Percentiles rank a stretch among this genome's conserved stretches.
Evolutionary conservation across 192 early-diverging fungal species (phyloP).

Genomic region (Umbelopsis ramanniana): DNA sequence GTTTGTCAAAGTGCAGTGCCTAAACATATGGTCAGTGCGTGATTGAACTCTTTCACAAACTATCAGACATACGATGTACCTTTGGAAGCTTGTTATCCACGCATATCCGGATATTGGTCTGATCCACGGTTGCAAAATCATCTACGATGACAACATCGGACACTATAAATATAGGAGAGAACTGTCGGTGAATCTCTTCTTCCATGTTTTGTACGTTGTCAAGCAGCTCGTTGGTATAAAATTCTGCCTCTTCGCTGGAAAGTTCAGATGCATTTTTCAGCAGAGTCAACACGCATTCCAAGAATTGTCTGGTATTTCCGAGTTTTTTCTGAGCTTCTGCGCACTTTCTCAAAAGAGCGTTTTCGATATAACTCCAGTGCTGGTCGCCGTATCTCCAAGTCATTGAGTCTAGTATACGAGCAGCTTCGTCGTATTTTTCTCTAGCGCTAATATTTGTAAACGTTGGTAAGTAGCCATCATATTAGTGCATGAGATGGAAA

Average conservation of each 20-base stretch:
- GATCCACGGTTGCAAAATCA: slow-evolving; percentile 58
- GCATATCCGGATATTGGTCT: slow-evolving; percentile 52
- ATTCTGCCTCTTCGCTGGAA: slow-evolving; percentile 44
- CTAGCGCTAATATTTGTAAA: slow-evolving; percentile 60
- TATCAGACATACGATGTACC: slow-evolving; percentile 36
- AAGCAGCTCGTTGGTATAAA: slow-evolving; percentile 56
- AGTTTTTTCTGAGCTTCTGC: slow-evolving; percentile 65
- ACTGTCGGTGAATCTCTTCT: slow-evolving; percentile 51
- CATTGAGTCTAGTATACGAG: slow-evolving; percentile 63
- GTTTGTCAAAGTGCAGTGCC: slow-evolving; percentile 49
- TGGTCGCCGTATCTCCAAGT: slow-evolving; percentile 58
- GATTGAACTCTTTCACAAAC: background rate
- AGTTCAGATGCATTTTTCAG: slow-evolving; percentile 53
- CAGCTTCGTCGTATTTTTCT: slow-evolving; percentile 68
- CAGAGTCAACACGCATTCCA: slow-evolving; percentile 52
- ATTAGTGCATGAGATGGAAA: background rate
- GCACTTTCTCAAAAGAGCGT: slow-evolving; percentile 65
- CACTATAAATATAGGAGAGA: slow-evolving; percentile 59
- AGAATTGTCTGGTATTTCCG: slow-evolving; percentile 50
- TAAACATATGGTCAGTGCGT: slow-evolving; percentile 11
- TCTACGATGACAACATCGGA: slow-evolving; percentile 60
- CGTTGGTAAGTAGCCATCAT: background rate
- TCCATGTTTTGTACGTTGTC: slow-evolving; percentile 39
- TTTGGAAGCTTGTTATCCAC: slow-evolving; percentile 63
- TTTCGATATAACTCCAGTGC: slow-evolving; percentile 71